These are phyloP conservation scores for Agaricales sp. DNA, from an alignment of 1,284 basidiomycete genomes.

Conservation along the genomic window DNA sequence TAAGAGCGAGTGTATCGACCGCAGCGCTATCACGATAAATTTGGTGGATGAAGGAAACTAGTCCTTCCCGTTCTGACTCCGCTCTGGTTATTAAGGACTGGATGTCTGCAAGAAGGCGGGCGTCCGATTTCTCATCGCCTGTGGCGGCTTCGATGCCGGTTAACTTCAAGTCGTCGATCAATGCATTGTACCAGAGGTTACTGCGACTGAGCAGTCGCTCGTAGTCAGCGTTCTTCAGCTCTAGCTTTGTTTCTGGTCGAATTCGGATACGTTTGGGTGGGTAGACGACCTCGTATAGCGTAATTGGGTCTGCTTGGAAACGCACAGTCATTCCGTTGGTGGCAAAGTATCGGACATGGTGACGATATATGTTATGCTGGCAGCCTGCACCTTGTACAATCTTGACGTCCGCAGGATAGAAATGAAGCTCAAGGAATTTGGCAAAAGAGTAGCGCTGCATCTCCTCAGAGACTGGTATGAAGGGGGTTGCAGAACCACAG, in stretches of 20 bases:
- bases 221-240: slow-evolving; percentile 88
- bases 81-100: slow-evolving; percentile 64
- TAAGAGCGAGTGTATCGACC: slow-evolving; percentile 83
- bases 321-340: slow-evolving; percentile 78
- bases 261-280: slow-evolving; percentile 85
- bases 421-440: slow-evolving; percentile 87
- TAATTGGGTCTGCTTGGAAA: slow-evolving; percentile 81
- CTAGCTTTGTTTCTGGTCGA: slow-evolving; percentile 76
- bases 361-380: slow-evolving; percentile 88
- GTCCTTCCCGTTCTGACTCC: slow-evolving; percentile 66
- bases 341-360: slow-evolving; percentile 92
- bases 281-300: slow-evolving; percentile 79
- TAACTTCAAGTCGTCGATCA: slow-evolving; percentile 64
- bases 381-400: slow-evolving; percentile 80
- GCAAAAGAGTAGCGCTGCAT: slow-evolving; percentile 92
- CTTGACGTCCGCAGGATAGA: slow-evolving; percentile 80
- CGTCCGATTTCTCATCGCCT: slow-evolving; percentile 62
- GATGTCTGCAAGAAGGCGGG: slow-evolving; percentile 46
- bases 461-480: slow-evolving; percentile 86
- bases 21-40: slow-evolving; percentile 75
- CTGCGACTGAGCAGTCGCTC: slow-evolving; percentile 69
- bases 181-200: slow-evolving; percentile 54
- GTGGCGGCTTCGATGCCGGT: slow-evolving; percentile 71
- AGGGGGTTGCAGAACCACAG: slow-evolving; percentile 76
- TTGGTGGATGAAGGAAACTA: slow-evolving; percentile 66